phyloP scores from a whole-genome alignment of 208 protist genomes.

The Trypanosoma lewisi region DNA sequence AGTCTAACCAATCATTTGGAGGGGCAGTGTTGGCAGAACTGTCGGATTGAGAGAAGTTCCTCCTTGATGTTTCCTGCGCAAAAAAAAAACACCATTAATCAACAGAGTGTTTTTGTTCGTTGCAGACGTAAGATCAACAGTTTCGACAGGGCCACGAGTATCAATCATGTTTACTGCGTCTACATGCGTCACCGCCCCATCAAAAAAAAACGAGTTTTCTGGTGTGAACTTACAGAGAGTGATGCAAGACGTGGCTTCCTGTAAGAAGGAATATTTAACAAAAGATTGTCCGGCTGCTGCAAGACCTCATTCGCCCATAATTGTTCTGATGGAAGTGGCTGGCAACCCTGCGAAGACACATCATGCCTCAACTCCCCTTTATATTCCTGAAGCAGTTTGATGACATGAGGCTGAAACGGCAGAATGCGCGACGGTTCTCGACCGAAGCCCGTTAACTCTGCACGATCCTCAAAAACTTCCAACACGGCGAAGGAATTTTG shows the following conservation, averaged over 20 bases:
- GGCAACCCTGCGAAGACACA: constrained; percentile 15
- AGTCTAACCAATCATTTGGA: too few species aligned
- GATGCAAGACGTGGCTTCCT: constrained; percentile 17
- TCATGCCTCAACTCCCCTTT: constrained; percentile 12
- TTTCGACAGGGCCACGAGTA: constrained; percentile 13
- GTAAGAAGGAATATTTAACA: constrained; percentile 27
- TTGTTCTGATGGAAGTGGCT: constrained; percentile 14
- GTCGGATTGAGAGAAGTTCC: too few species aligned
- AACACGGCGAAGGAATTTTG: constrained; percentile 31
- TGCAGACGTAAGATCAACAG: constrained; percentile 26
- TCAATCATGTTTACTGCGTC: background rate
- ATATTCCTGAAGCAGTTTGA: constrained; percentile 11
- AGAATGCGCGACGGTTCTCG: constrained; percentile 28
- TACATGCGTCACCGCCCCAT: background rate
- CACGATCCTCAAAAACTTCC: constrained; percentile 31
- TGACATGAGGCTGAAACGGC: constrained; percentile 11
- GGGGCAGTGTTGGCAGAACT: too few species aligned
- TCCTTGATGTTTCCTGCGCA: too few species aligned
- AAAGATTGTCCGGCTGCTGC: constrained; percentile 16
- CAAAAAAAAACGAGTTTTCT: constrained; percentile 13
- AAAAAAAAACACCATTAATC: constrained; percentile 7
- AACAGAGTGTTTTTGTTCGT: constrained; percentile 4
- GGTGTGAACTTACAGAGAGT: background rate
- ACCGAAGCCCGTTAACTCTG: constrained; percentile 35
- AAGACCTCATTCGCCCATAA: constrained; percentile 20